phyloP scores from a whole-genome alignment of 2,329 filamentous ascomycete genomes.

The Dactylellina leptospora region DNA sequence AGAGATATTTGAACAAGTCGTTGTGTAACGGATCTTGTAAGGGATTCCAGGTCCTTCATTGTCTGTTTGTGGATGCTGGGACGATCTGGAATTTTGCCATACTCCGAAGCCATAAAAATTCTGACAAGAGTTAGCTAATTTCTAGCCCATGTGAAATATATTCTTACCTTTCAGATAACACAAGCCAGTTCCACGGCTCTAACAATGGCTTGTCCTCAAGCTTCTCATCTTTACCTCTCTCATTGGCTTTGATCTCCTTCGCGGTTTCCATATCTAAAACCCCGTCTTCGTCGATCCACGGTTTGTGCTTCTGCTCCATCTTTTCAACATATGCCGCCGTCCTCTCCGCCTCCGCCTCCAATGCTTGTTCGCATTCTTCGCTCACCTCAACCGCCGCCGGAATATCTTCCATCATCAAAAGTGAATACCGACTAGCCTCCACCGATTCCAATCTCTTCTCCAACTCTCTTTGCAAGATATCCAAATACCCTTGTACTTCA shows the following conservation, averaged over 20 bases:
- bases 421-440: conserved; percentile 3
- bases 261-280: conserved; percentile 21
- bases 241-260: not conserved
- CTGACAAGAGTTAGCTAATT: conserved; percentile 19
- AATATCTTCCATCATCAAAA: conserved; percentile 49
- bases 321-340: conserved; percentile 14
- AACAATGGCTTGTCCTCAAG: conserved; percentile 3
- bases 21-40: conserved; percentile 33
- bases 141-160: no score
- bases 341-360: conserved; percentile 46
- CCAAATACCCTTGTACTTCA: conserved; percentile 45
- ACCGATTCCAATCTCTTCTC: conserved; percentile 5
- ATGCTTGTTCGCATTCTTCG: conserved; percentile 35
- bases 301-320: conserved; percentile 22
- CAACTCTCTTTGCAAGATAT: conserved; percentile 20
- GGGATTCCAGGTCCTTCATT: conserved; percentile 25
- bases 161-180: conserved; percentile 36
- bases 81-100: conserved; percentile 14
- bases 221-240: not conserved
- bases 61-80: conserved; percentile 32
- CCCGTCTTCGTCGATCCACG: conserved; percentile 9
- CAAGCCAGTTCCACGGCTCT: conserved; percentile 23
- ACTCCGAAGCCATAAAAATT: conserved; percentile 44
- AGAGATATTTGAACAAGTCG: conserved; percentile 32
- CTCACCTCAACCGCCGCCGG: conserved; percentile 49